These are phyloP conservation scores for Termitomyces sp. DNA, from an alignment of 768 basidiomycete species.

Conservation along the genomic window DNA sequence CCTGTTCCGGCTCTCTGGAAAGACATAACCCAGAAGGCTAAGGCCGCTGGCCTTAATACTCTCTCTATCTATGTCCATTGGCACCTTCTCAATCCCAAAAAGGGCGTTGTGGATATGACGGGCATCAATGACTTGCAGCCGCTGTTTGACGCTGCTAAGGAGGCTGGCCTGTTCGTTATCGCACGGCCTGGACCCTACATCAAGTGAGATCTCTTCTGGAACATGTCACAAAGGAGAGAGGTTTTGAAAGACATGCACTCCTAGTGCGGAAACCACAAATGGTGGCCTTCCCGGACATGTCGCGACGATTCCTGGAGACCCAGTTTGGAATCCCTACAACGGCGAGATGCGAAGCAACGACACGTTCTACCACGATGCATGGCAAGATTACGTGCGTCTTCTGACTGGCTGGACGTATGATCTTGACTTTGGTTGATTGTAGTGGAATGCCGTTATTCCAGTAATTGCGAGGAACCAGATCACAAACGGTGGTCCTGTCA, in stretches of 20 bases:
- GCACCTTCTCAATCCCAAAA: conserved; percentile 14
- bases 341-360: conserved; percentile 16
- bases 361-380: conserved; percentile 12
- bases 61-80: conserved; percentile 15
- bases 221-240: not conserved
- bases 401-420: not conserved
- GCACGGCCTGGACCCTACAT: conserved; percentile 15
- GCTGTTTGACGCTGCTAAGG: conserved; percentile 14
- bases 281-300: conserved; percentile 15
- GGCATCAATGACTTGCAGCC: conserved; percentile 14
- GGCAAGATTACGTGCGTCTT: conserved; percentile 14
- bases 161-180: conserved; percentile 13
- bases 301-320: conserved; percentile 13
- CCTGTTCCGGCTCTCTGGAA: conserved; percentile 13
- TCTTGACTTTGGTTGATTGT: not conserved
- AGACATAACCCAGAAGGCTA: conserved; percentile 14
- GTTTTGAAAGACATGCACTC: not conserved
- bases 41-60: conserved; percentile 13
- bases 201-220: conserved; percentile 3
- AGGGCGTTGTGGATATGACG: conserved; percentile 13
- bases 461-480: conserved; percentile 14
- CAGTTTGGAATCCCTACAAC: conserved; percentile 14
- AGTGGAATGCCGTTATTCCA: conserved; percentile 15
- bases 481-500: conserved; percentile 12
- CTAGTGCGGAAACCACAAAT: conserved; percentile 11